These are phyloP conservation scores for Moringa oleifera DNA, from an alignment of 345 rosid genomes.

Conservation along the genomic window DNA sequence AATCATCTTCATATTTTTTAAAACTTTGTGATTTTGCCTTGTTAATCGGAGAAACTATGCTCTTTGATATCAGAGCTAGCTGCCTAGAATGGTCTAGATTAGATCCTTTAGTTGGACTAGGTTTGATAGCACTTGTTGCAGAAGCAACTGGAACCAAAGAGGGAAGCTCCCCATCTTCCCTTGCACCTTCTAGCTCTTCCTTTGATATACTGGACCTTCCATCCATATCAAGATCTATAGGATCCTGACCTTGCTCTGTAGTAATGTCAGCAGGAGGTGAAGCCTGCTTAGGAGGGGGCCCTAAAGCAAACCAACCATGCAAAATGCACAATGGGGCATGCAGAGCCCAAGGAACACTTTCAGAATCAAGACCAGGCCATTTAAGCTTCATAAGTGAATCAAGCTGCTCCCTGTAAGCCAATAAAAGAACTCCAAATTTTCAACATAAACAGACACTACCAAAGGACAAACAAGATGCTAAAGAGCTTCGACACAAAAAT, in stretches of 20 bases:
- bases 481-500: not conserved
- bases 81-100: slow-evolving; percentile 56
- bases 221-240: slow-evolving; percentile 47
- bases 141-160: slow-evolving; percentile 50
- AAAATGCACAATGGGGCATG: slow-evolving; percentile 67
- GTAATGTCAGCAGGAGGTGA: slow-evolving; percentile 32
- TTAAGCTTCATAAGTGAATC: slow-evolving; percentile 70
- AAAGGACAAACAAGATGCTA: slow-evolving; percentile 6
- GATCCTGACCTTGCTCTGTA: slow-evolving; percentile 48
- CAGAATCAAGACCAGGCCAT: slow-evolving; percentile 63
- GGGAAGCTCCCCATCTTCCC: slow-evolving; percentile 99
- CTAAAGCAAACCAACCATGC: slow-evolving; percentile 60
- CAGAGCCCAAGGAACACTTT: slow-evolving; percentile 71
- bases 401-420: slow-evolving; percentile 94
- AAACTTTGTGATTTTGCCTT: slow-evolving; percentile 60
- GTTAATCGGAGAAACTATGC: slow-evolving; percentile 49
- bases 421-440: slow-evolving; percentile 41
- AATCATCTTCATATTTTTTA: slow-evolving; percentile 65
- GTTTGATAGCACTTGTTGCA: slow-evolving; percentile 29
- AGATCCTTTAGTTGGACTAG: slow-evolving; percentile 37
- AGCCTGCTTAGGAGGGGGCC: slow-evolving; percentile 33
- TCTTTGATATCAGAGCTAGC: slow-evolving; percentile 76
- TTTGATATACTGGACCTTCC: slow-evolving; percentile 51
- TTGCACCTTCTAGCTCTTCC: slow-evolving; percentile 54
- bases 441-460: slow-evolving; percentile 22